Conservation (phyloP, 31 red algal species). For the Asparagopsis taxiformis region DNA sequence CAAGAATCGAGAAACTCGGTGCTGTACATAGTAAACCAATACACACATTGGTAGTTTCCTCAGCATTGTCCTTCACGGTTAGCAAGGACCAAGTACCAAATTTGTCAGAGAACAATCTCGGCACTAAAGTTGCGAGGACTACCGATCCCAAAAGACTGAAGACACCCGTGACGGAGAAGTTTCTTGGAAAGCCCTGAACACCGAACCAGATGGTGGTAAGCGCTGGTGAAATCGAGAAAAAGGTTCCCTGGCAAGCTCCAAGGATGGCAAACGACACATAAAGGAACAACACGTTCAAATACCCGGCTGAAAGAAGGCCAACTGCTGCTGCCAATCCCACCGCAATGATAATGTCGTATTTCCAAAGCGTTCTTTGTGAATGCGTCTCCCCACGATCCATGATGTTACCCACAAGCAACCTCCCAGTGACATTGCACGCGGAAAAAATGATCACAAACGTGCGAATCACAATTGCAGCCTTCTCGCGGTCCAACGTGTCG, state of each 20-base stretch:
- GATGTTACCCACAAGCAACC: constrained; percentile 18
- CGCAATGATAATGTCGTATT: constrained; percentile 34
- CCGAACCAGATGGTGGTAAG: constrained; percentile 58
- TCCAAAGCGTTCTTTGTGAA: constrained; percentile 26
- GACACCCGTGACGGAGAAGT: constrained; percentile 22
- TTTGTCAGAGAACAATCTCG: constrained; percentile 2
- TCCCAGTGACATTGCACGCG: constrained; percentile 38
- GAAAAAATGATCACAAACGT: constrained; percentile 42
- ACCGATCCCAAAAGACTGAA: constrained; percentile 25
- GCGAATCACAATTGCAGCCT: constrained; percentile 19
- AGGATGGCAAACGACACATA: constrained; percentile 23
- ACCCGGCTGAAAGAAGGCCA: constrained; percentile 6
- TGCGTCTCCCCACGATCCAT: constrained; percentile 18
- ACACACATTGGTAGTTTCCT: constrained; percentile 17
- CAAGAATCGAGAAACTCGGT: constrained; percentile 35
- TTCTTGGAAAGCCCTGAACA: constrained; percentile 35
- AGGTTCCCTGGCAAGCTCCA: constrained; percentile 39
- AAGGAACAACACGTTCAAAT: constrained; percentile 1
- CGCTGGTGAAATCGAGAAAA: constrained; percentile 35
- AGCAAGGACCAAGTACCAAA: constrained; percentile 33
- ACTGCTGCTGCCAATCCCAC: constrained; percentile 12
- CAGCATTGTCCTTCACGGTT: background rate
- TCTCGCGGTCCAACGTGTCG: constrained; percentile 20
- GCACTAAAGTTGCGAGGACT: constrained; percentile 23
- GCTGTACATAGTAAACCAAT: constrained; percentile 15